Conservation (phyloP, 495 filamentous ascomycete genomes). For the Trypethelium eluteriae region DNA sequence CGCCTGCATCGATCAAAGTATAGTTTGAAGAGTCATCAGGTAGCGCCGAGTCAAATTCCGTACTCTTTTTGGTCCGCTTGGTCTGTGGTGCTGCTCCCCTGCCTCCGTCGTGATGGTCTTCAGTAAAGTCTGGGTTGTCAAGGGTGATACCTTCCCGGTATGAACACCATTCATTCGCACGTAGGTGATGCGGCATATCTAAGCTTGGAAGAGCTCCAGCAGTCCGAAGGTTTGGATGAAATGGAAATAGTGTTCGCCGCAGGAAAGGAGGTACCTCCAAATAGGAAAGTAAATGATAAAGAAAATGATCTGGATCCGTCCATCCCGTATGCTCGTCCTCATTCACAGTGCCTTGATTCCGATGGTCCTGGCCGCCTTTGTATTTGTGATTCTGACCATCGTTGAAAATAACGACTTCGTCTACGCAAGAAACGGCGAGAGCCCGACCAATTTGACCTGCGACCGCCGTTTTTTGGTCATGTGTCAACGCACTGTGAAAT, state of each 20-base stretch:
- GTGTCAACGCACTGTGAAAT: conserved; percentile 44
- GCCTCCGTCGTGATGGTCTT: conserved; percentile 5
- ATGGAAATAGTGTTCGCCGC: conserved; percentile 55
- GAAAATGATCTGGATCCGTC: conserved; percentile 59
- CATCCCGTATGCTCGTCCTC: conserved; percentile 50
- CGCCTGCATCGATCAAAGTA: conserved; percentile 54
- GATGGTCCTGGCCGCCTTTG: conserved; percentile 36
- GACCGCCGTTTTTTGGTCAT: conserved; percentile 57
- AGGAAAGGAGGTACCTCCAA: conserved; percentile 71
- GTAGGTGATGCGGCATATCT: conserved; percentile 70
- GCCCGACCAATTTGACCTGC: conserved; percentile 65
- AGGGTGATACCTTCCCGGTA: conserved; percentile 66
- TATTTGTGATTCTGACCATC: conserved; percentile 39
- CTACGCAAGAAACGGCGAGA: conserved; percentile 65
- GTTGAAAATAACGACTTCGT: conserved; percentile 69
- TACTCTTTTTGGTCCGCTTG: conserved; percentile 21
- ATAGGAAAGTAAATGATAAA: conserved; percentile 64
- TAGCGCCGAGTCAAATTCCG: neutral
- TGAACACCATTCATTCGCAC: conserved; percentile 55
- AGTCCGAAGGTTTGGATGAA: conserved; percentile 60
- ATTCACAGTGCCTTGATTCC: neutral
- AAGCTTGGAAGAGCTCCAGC: conserved; percentile 61
- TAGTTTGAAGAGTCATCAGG: neutral
- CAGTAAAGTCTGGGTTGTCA: neutral
- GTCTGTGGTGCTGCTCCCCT: conserved; percentile 8